These are phyloP conservation scores for Malassezia brasiliensis DNA, from an alignment of 1,284 basidiomycete species.

Conservation along the genomic window DNA sequence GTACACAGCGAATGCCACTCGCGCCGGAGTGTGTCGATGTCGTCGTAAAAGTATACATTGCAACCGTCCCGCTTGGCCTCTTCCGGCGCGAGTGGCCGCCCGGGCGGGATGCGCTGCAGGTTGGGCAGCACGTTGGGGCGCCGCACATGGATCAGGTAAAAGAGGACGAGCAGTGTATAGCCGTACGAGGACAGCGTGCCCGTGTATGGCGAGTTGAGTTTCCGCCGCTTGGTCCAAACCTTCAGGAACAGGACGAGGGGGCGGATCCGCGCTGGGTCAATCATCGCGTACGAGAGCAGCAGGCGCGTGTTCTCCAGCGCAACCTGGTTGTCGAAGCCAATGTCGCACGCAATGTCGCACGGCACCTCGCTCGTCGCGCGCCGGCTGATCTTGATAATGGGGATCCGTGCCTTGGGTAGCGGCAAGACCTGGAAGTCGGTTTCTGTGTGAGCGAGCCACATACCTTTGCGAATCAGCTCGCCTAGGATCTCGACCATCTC, in stretches of 20 bases:
- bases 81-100: slow-evolving; percentile 51
- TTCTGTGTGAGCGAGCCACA: slow-evolving; percentile 51
- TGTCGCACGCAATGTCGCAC: slow-evolving; percentile 75
- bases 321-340: slow-evolving; percentile 93
- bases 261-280: slow-evolving; percentile 84
- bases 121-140: slow-evolving; percentile 46
- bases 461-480: slow-evolving; percentile 70
- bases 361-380: slow-evolving; percentile 70
- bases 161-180: slow-evolving; percentile 92
- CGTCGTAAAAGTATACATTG: slow-evolving; percentile 78
- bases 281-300: slow-evolving; percentile 91
- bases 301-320: slow-evolving; percentile 93
- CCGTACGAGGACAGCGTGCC: slow-evolving; percentile 95
- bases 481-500: slow-evolving; percentile 91
- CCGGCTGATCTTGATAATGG: slow-evolving; percentile 91
- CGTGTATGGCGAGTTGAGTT: slow-evolving; percentile 95
- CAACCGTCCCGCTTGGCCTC: slow-evolving; percentile 62
- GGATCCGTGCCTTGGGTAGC: slow-evolving; percentile 89
- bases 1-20: slow-evolving; percentile 88
- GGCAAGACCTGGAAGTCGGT: slow-evolving; percentile 97
- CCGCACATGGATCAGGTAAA: slow-evolving; percentile 93
- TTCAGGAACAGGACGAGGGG: slow-evolving; percentile 94
- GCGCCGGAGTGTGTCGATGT: slow-evolving; percentile 78
- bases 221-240: slow-evolving; percentile 95
- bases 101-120: slow-evolving; percentile 48